phyloP scores from a whole-genome alignment of 2,329 filamentous ascomycete genomes.

The Diaporthe velutina region DNA sequence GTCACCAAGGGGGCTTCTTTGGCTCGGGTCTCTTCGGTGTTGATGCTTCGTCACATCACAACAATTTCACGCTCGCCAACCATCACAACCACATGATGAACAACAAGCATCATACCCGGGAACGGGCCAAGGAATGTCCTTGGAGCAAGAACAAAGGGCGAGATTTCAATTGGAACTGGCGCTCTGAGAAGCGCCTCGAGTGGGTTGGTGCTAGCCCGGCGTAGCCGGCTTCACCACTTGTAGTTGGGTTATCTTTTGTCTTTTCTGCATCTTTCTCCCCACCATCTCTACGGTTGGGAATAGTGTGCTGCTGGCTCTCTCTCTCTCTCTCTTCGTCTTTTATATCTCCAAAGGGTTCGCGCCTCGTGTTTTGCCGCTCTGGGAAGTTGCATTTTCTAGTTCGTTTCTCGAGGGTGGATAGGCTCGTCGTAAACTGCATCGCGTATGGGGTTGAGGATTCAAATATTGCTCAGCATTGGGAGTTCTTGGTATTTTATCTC shows the following conservation, averaged over 20 bases:
- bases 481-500: constrained; percentile 42
- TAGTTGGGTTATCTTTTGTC: constrained; percentile 63
- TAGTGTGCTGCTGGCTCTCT: constrained; percentile 42
- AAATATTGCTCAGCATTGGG: constrained; percentile 37
- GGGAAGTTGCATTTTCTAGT: constrained; percentile 41
- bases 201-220: constrained; percentile 82
- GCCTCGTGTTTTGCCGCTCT: constrained; percentile 40
- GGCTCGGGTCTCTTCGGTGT: constrained; percentile 64
- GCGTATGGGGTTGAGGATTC: constrained; percentile 40
- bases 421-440: constrained; percentile 39
- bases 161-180: constrained; percentile 70
- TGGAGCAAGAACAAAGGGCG: constrained; percentile 66
- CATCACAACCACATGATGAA: constrained; percentile 46
- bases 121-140: constrained; percentile 66
- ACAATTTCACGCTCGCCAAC: constrained; percentile 41
- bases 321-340: constrained; percentile 44
- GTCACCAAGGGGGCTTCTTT: constrained; percentile 60
- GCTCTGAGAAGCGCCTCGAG: constrained; percentile 77
- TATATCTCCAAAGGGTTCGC: constrained; percentile 42
- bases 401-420: constrained; percentile 41
- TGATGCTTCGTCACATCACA: constrained; percentile 47
- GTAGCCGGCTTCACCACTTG: constrained; percentile 74
- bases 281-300: constrained; percentile 15
- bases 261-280: constrained; percentile 37
- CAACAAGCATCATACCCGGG: constrained; percentile 56